Percentiles rank a stretch among this genome's conserved stretches.
These are phyloP conservation scores for Astraeus odoratus DNA, from an alignment of 768 basidiomycete species.

Conservation along the genomic window DNA sequence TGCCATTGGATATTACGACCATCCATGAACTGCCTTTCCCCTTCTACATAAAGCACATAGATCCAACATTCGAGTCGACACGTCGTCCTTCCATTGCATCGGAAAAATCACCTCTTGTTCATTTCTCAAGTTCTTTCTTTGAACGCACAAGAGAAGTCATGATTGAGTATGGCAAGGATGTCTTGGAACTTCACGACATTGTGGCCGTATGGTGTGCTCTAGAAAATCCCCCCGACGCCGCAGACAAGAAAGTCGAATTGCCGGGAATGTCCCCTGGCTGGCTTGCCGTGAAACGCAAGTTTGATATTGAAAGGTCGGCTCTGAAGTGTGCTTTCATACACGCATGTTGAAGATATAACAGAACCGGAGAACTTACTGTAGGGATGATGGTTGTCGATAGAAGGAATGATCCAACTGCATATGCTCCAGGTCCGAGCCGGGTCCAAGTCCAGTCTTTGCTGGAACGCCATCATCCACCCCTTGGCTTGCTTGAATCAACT, in stretches of 20 bases:
- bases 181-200: slow-evolving; percentile 87
- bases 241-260: slow-evolving; percentile 18
- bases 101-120: slow-evolving; percentile 53
- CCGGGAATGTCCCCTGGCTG: slow-evolving; percentile 44
- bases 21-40: slow-evolving; percentile 72
- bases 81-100: slow-evolving; percentile 37
- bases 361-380: slow-evolving; percentile 71
- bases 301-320: slow-evolving; percentile 63
- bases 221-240: slow-evolving; percentile 48
- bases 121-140: slow-evolving; percentile 78
- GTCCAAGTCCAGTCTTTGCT: slow-evolving; percentile 52
- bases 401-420: slow-evolving; percentile 56
- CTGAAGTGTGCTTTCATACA: not conserved
- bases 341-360: slow-evolving; percentile 16
- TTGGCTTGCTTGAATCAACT: slow-evolving; percentile 40
- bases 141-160: slow-evolving; percentile 71
- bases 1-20: slow-evolving; percentile 81
- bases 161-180: slow-evolving; percentile 74
- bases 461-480: slow-evolving; percentile 28
- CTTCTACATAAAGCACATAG: slow-evolving; percentile 49
- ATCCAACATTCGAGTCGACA: slow-evolving; percentile 51
- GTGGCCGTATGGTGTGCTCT: slow-evolving; percentile 86
- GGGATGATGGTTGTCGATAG: slow-evolving; percentile 87
- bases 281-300: slow-evolving; percentile 43
- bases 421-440: slow-evolving; percentile 60